Evolutionary conservation across 257 asterid genomes (phyloP).

Genomic region (Nicotiana paniculata): DNA sequence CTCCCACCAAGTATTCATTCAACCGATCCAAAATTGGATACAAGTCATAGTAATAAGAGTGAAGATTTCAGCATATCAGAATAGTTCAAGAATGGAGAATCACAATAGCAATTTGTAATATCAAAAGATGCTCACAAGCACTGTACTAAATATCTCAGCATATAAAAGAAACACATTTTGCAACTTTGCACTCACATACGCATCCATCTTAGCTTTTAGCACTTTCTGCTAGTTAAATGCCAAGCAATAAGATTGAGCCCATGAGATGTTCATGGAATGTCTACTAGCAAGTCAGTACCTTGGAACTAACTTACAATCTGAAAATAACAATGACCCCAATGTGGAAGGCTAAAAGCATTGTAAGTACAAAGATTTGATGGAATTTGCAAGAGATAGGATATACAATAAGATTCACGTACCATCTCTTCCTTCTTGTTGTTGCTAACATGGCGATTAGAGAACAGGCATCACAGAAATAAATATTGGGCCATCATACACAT

Average conservation of each 20-base stretch:
- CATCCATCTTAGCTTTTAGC: neutral
- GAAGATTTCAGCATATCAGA: too few relatives aligned
- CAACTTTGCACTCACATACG: neutral
- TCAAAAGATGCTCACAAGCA: neutral
- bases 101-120: neutral
- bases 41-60: too few relatives aligned
- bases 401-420: too few relatives aligned
- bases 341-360: neutral
- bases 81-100: too few relatives aligned
- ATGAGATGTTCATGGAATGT: slow-evolving; percentile 4
- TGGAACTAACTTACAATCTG: neutral
- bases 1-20: too few relatives aligned
- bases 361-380: neutral
- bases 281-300: slow-evolving; percentile 1
- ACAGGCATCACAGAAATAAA: too few relatives aligned
- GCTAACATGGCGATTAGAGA: too few relatives aligned
- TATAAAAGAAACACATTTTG: neutral
- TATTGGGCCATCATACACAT: too few relatives aligned
- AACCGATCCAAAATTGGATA: too few relatives aligned
- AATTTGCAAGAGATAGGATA: too few relatives aligned
- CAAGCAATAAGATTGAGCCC: neutral
- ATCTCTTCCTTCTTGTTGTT: too few relatives aligned
- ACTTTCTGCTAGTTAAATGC: neutral
- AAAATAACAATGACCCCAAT: neutral
- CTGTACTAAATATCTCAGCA: neutral